These are phyloP conservation scores for Vitis hybrid DNA, from an alignment of 177 flowering plant genomes.

Conservation along the genomic window DNA sequence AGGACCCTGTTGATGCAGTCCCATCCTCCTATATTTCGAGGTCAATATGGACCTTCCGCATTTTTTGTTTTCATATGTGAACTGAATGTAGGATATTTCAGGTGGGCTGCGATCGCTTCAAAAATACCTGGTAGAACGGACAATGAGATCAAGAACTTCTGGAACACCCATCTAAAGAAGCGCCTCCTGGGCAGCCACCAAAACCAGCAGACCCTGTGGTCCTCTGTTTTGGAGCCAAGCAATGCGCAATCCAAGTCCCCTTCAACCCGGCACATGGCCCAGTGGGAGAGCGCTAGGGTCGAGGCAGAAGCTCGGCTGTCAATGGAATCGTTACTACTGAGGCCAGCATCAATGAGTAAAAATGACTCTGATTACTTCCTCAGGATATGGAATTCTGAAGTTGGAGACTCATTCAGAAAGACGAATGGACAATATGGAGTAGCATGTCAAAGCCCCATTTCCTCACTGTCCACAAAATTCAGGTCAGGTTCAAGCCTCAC, in stretches of 20 bases:
- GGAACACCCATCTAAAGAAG: slow-evolving; percentile 55
- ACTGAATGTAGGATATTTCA: slow-evolving; percentile 4
- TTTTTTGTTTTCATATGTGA: too few relatives aligned
- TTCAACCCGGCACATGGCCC: slow-evolving; percentile 26
- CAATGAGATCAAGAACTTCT: slow-evolving; percentile 56
- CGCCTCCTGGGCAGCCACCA: slow-evolving; percentile 19
- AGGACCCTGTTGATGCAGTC: too few relatives aligned
- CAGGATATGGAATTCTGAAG: slow-evolving; percentile 32
- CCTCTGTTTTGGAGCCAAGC: slow-evolving; percentile 1
- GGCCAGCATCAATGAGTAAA: slow-evolving; percentile 2
- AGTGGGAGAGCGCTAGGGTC: slow-evolving; percentile 36
- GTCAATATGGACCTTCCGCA: too few relatives aligned
- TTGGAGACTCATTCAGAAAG: slow-evolving; percentile 29
- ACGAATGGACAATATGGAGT: not conserved
- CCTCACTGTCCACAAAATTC: slow-evolving; percentile 12
- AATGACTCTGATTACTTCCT: slow-evolving; percentile 21
- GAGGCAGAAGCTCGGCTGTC: slow-evolving; percentile 35
- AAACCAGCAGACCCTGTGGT: slow-evolving; percentile 15
- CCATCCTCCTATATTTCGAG: too few relatives aligned
- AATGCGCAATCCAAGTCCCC: slow-evolving; percentile 5
- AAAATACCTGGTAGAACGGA: slow-evolving; percentile 56
- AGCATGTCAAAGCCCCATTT: slow-evolving; percentile 5
- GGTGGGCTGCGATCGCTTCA: slow-evolving; percentile 59
- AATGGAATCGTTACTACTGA: slow-evolving; percentile 11
- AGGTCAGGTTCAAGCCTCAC: slow-evolving; percentile 11